phyloP scores from a whole-genome alignment of 2,329 filamentous ascomycete genomes.

The Alternaria panax region DNA sequence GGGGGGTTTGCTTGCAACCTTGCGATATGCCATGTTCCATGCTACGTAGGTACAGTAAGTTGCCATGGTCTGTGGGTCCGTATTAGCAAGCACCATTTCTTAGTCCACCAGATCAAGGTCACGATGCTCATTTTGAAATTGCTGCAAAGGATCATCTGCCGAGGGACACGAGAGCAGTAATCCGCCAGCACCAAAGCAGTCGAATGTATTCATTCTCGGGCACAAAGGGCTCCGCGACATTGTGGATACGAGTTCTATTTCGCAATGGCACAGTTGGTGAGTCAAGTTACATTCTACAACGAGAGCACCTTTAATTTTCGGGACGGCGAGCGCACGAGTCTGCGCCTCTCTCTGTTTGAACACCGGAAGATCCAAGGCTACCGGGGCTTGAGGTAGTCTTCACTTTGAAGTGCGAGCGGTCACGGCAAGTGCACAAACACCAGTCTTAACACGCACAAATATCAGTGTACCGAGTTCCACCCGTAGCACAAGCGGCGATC shows the following conservation, averaged over 20 bases:
- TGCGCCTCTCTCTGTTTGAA: background rate
- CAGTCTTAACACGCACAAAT: background rate
- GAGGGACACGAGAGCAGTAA: background rate
- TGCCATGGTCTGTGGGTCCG: background rate
- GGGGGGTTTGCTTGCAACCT: background rate
- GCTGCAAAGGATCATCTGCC: background rate
- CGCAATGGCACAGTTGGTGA: background rate
- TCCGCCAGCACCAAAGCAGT: background rate
- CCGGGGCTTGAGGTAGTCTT: too few relatives aligned
- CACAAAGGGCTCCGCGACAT: background rate
- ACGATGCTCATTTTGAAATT: constrained; percentile 2
- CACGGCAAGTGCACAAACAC: background rate
- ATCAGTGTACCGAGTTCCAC: background rate
- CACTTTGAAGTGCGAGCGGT: background rate
- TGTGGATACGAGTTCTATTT: background rate
- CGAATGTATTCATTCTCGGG: background rate
- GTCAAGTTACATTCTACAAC: background rate
- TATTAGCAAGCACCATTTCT: background rate
- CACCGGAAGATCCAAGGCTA: background rate
- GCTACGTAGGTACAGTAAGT: background rate
- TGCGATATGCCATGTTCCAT: background rate
- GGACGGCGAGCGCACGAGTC: background rate
- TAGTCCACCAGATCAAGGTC: background rate
- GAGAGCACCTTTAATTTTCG: background rate
- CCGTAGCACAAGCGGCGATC: background rate